Base-by-base conservation (phyloP, 768 basidiomycete species). In the Boletus rubescentipes region DNA sequence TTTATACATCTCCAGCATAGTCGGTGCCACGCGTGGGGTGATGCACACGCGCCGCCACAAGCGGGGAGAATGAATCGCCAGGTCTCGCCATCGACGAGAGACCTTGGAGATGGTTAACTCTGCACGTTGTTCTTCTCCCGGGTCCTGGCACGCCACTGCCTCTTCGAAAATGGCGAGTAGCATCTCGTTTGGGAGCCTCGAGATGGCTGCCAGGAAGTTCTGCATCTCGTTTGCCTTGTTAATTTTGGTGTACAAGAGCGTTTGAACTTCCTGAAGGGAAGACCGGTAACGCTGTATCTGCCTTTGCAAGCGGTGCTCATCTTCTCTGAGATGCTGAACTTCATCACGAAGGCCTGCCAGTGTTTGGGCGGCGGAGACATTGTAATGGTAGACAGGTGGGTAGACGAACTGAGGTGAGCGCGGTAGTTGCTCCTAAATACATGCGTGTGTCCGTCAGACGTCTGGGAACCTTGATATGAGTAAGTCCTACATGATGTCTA, bases 11-110 rank as follows among this genome's bases (percentile, higher is more conserved):
- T 66, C 67, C 39, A 67, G 12, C 56, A 66, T 55, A 16, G 43
- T 39, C 1, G 58, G 62, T 4, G 58, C 48, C 20, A 61, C 38
- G 15, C 58, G 49, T 15, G 68, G 70, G 3, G 54, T 58, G 35
- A 69, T 46, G 52, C 51, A 67, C 39, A 70, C 60, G 39, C 60
- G 60, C 21, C 65, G 61, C 69, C 69, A 70, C 31, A 70, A 46
- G 15, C 67, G 65, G 6, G 71, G 61, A 20, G 67, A 65, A 45
- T 71, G 58, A 26, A 72, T 51, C 15, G 63, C 62, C n/a, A 70
- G 55, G 31, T 61, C 53, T 54, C 71, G 64, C 69, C 71, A 72
- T 34, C 68, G 61, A 37, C 61, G 71, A 21, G 67, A 71, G 11
- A 72, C 71, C 23, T 60, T 60, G 43, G 71, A 63, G 15, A 72